A percentile compares a stretch with the other conserved stretches of the same genome.
Evolutionary conservation across 2,329 filamentous ascomycete species (phyloP).

Genomic region (Westerdykella ornata): DNA sequence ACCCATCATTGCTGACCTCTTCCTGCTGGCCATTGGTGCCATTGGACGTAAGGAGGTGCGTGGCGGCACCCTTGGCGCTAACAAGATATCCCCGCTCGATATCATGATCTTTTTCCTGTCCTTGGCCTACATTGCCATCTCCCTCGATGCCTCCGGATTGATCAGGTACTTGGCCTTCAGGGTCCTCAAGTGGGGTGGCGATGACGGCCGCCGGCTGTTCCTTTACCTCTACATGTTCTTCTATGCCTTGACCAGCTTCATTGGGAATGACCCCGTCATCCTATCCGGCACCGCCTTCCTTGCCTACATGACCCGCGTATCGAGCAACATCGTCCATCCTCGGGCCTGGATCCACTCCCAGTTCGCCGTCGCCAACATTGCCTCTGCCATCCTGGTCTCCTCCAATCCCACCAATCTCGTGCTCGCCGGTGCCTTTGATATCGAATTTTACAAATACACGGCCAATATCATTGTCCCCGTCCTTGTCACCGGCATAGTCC

Average conservation of each 20-base stretch:
- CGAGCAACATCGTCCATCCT: conserved; percentile 64
- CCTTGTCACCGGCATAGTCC: conserved; percentile 57
- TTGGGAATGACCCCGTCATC: conserved; percentile 71
- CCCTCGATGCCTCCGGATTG: conserved; percentile 67
- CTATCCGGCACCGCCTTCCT: conserved; percentile 67
- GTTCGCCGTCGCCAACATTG: conserved; percentile 66
- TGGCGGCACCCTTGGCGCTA: conserved; percentile 60
- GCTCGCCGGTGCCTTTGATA: conserved; percentile 63
- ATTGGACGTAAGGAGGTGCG: conserved; percentile 61
- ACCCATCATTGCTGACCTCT: conserved; percentile 63
- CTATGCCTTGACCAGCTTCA: conserved; percentile 59
- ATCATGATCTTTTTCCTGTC: conserved; percentile 72
- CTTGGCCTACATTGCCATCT: conserved; percentile 69
- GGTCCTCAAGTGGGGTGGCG: conserved; percentile 60
- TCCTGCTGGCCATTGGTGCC: conserved; percentile 61
- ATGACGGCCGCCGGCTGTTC: conserved; percentile 61
- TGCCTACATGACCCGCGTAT: conserved; percentile 70
- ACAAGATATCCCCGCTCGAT: conserved; percentile 62
- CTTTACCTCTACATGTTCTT: conserved; percentile 70
- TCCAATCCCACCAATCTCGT: conserved; percentile 74
- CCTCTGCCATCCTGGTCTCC: conserved; percentile 68
- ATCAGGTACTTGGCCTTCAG: conserved; percentile 66
- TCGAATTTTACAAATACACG: conserved; percentile 67
- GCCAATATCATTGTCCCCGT: conserved; percentile 73
- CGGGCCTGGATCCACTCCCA: conserved; percentile 68